Percentiles rank a stretch among this genome's conserved stretches.
phyloP scores from a whole-genome alignment of 495 filamentous ascomycete genomes.

The Daldinia grandis region DNA sequence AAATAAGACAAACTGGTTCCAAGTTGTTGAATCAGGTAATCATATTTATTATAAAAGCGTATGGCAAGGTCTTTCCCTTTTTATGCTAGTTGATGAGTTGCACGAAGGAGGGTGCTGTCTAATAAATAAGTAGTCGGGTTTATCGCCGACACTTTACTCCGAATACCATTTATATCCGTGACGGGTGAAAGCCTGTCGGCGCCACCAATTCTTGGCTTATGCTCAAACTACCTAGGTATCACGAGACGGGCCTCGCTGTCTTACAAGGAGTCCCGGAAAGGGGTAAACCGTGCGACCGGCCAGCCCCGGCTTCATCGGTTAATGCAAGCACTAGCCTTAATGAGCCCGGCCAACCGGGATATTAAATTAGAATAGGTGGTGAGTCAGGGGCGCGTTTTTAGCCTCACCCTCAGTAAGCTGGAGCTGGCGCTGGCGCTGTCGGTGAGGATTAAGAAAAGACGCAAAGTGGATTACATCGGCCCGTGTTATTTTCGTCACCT shows the following conservation, averaged over 20 bases:
- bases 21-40: no score
- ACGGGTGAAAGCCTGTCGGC: background rate
- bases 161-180: background rate
- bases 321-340: constrained; percentile 18
- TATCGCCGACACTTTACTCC: background rate
- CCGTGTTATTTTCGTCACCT: constrained; percentile 40
- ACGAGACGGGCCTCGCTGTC: background rate
- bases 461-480: constrained; percentile 22
- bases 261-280: no score
- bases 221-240: background rate
- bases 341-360: background rate
- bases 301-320: constrained; percentile 13
- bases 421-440: background rate
- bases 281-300: background rate
- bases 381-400: constrained; percentile 2
- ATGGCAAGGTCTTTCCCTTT: no score
- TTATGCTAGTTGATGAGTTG: no score
- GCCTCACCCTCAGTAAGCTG: constrained; percentile 16
- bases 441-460: background rate
- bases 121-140: no score
- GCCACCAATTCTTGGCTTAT: background rate
- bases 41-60: no score
- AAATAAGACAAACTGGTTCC: no score
- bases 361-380: background rate
- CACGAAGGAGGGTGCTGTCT: no score